A percentile compares a stretch with the other conserved stretches of the same genome.
phyloP scores from a whole-genome alignment of 805 yeast genomes.

The Saturnispora diversa region DNA sequence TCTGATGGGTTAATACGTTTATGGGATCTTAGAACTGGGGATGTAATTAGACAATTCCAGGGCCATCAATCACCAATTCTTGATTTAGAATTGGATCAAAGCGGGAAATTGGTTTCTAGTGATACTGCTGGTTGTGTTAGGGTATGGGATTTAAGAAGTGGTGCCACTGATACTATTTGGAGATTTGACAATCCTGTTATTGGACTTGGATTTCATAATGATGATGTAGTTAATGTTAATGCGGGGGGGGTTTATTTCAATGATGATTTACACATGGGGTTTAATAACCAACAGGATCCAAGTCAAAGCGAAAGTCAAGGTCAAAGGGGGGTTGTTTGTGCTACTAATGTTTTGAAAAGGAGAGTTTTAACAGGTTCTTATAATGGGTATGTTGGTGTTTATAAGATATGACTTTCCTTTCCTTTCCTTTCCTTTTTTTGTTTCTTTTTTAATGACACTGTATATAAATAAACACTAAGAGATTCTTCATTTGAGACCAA shows the following conservation, averaged over 20 bases:
- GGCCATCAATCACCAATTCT: slow-evolving; percentile 71
- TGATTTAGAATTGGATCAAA: slow-evolving; percentile 54
- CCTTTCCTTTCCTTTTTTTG: no score
- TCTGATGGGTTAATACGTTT: slow-evolving; percentile 66
- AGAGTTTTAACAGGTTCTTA: no score
- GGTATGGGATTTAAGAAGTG: slow-evolving; percentile 45
- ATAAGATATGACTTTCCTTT: no score
- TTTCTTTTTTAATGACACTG: no score
- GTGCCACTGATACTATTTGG: slow-evolving; percentile 2
- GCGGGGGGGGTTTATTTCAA: not conserved
- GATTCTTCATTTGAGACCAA: no score
- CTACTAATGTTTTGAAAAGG: no score
- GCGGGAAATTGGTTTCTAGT: slow-evolving; percentile 55
- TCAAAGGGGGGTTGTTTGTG: no score
- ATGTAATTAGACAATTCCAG: slow-evolving; percentile 47
- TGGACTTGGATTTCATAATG: not conserved
- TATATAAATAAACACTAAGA: no score
- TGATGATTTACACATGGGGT: no score
- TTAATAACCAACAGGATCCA: no score
- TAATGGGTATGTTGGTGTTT: no score
- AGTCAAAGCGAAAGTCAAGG: no score
- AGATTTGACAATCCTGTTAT: slow-evolving; percentile 3
- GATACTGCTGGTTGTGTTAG: slow-evolving; percentile 52
- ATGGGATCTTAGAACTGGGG: slow-evolving; percentile 71
- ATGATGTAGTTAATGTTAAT: slow-evolving; percentile 1